phyloP scores from a whole-genome alignment of 2,329 filamentous ascomycete genomes.

The Exophiala spinifera region DNA sequence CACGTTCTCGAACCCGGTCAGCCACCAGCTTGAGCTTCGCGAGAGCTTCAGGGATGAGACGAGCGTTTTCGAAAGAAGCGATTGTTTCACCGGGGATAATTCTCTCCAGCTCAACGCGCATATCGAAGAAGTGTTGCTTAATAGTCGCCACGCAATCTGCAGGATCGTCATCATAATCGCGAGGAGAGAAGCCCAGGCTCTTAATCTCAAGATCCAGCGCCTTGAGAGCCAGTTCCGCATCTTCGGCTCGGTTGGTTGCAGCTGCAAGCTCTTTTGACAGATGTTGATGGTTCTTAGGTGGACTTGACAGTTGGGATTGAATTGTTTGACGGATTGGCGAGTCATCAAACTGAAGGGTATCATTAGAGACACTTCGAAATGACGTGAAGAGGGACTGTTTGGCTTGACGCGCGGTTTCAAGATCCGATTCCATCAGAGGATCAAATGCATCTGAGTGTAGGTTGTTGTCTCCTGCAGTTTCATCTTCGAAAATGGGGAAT shows the following conservation, averaged over 20 bases:
- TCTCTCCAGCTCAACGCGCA: constrained; percentile 44
- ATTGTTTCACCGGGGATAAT: constrained; percentile 44
- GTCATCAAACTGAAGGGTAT: constrained; percentile 28
- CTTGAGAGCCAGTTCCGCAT: constrained; percentile 38
- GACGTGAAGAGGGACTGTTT: constrained; percentile 41
- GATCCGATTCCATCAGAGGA: constrained; percentile 34
- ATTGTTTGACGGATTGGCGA: constrained; percentile 21
- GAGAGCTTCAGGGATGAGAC: constrained; percentile 40
- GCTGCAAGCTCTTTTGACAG: constrained; percentile 37
- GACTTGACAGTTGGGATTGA: constrained; percentile 31
- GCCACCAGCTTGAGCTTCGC: constrained; percentile 37
- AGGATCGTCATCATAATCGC: constrained; percentile 30
- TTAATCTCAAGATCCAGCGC: constrained; percentile 37
- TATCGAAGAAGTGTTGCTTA: constrained; percentile 39
- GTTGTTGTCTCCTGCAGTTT: constrained; percentile 24
- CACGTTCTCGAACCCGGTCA: constrained; percentile 32
- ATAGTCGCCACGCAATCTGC: constrained; percentile 38
- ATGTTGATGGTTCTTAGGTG: constrained; percentile 39
- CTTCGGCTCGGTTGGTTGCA: constrained; percentile 38
- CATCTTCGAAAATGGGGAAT: constrained; percentile 29
- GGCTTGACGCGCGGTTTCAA: constrained; percentile 40
- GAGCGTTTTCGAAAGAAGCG: constrained; percentile 38
- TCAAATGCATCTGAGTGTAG: constrained; percentile 30
- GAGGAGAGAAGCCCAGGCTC: constrained; percentile 37
- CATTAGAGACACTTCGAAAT: constrained; percentile 23